Conservation (phyloP, 129 eudicot species). For the sunflower (Helianthus annuus) region DNA sequence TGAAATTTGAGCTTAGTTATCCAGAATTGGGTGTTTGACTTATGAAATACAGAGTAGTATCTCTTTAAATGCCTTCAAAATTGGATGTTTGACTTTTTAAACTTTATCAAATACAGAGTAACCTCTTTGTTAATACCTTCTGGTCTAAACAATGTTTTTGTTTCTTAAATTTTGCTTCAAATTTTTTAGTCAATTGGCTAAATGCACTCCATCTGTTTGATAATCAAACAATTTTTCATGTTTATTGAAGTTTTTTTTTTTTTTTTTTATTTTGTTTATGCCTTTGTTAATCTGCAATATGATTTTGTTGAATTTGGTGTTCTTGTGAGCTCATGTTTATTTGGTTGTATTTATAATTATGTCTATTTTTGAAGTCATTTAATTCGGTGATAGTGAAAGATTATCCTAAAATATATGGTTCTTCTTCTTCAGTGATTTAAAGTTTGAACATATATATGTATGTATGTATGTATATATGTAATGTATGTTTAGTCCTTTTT, state of each 20-base stretch:
- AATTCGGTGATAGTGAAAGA: not conserved
- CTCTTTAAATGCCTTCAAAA: slow-evolving; percentile 10
- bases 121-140: slow-evolving; percentile 21
- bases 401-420: not conserved
- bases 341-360: not conserved
- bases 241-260: not conserved
- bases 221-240: slow-evolving; percentile 15
- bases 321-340: slow-evolving; percentile 10
- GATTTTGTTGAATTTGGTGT: slow-evolving; percentile 3
- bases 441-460: not conserved
- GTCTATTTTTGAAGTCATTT: slow-evolving; percentile 2
- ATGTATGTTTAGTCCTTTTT: slow-evolving; percentile 7
- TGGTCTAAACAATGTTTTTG: slow-evolving; percentile 27
- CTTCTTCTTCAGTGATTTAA: not conserved
- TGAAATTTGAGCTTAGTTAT: slow-evolving; percentile 23
- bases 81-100: slow-evolving; percentile 34
- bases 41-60: slow-evolving; percentile 30
- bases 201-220: slow-evolving; percentile 30
- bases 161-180: slow-evolving; percentile 34
- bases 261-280: not conserved
- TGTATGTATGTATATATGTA: not conserved
- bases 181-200: slow-evolving; percentile 23
- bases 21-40: slow-evolving; percentile 36
- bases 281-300: slow-evolving; percentile 14
- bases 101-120: slow-evolving; percentile 34